phyloP scores from a whole-genome alignment of 1,284 basidiomycete genomes.

The Fomitopsis palustris region DNA sequence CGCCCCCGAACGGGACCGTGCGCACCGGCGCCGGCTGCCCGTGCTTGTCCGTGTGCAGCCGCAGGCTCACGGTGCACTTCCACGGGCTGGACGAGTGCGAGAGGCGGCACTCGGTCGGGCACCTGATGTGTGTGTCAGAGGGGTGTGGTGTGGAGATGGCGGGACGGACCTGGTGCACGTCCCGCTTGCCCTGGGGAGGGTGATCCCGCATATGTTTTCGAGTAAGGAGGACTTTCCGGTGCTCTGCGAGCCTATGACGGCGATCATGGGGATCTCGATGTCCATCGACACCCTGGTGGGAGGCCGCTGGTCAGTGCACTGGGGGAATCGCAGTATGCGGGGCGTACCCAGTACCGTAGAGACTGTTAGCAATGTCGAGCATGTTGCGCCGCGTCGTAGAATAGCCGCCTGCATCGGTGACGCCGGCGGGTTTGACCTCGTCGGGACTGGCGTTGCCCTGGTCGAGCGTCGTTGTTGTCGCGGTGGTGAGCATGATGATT shows the following conservation, averaged over 20 bases:
- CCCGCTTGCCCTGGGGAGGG: conserved; percentile 59
- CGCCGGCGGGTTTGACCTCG: too few relatives aligned
- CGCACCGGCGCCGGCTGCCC: conserved; percentile 40
- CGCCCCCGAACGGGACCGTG: conserved; percentile 47
- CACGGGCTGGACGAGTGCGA: conserved; percentile 43
- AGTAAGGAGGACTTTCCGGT: conserved; percentile 75
- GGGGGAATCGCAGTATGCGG: not conserved
- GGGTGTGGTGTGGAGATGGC: not conserved
- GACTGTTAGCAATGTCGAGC: conserved; percentile 49
- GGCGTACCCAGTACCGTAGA: conserved; percentile 53
- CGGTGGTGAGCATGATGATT: too few relatives aligned
- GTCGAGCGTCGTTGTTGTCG: too few relatives aligned
- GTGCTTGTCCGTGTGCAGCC: conserved; percentile 36
- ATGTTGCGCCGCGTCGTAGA: conserved; percentile 33
- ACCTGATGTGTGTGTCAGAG: conserved; percentile 36
- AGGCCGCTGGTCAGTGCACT: too few relatives aligned
- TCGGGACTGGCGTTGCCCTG: too few relatives aligned
- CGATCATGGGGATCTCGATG: conserved; percentile 67
- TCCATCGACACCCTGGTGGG: conserved; percentile 63
- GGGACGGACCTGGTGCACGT: conserved; percentile 57
- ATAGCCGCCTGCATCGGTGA: not conserved
- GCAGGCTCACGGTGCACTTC: conserved; percentile 59
- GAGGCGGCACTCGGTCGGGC: conserved; percentile 68
- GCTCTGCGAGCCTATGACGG: conserved; percentile 41
- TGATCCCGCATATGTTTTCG: conserved; percentile 70